Evolutionary conservation across 2,329 filamentous ascomycete genomes (phyloP).

Genomic region (Cercospora sp.): DNA sequence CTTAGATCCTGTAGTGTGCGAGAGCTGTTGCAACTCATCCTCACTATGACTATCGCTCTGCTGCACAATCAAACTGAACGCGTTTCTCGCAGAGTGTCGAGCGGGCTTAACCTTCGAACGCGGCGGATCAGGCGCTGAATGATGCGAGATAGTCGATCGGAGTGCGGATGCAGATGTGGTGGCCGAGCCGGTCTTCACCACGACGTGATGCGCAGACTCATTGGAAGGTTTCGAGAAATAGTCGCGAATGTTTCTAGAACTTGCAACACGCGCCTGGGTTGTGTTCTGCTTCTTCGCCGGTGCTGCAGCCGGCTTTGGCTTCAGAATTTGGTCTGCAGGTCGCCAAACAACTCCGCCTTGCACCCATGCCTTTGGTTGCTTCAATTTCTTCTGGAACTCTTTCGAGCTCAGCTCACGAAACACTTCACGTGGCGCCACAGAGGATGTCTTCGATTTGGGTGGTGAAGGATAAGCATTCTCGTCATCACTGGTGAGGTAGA

Average conservation of each 20-base stretch:
- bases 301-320: neutral
- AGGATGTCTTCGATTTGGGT: neutral
- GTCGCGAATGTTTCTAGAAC: neutral
- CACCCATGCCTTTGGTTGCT: neutral
- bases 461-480: neutral
- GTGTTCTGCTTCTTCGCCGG: neutral
- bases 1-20: neutral
- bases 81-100: neutral
- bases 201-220: too few relatives aligned
- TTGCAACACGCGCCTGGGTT: neutral
- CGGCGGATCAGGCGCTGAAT: neutral
- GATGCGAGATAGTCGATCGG: neutral
- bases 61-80: slow-evolving; percentile 1
- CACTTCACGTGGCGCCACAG: neutral
- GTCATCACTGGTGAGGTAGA: neutral
- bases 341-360: neutral
- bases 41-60: neutral
- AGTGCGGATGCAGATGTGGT: neutral
- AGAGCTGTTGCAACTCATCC: neutral
- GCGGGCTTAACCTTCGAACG: neutral
- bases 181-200: neutral
- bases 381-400: neutral
- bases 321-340: neutral
- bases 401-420: neutral
- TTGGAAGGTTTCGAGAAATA: neutral